Percentiles rank a stretch among this genome's conserved stretches.
Evolutionary conservation across 2,329 filamentous ascomycete genomes (phyloP).

Genomic region (Diaporthe eres): DNA sequence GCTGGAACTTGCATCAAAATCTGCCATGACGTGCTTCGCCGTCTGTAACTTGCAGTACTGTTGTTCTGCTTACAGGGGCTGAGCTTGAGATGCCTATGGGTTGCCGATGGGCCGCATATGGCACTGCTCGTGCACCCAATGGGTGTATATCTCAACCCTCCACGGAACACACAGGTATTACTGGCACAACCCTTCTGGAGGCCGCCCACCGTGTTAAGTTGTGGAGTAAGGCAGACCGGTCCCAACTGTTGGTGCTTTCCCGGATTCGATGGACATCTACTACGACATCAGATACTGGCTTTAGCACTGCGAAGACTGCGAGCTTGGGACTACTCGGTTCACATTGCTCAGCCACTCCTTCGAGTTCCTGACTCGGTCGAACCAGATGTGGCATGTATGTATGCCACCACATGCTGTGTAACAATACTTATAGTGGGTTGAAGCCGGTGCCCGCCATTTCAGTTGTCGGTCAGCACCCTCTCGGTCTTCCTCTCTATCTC

Average conservation of each 20-base stretch:
- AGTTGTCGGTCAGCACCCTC: no score
- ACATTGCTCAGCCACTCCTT: no score
- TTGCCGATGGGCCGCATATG: background rate
- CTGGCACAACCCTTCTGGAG: background rate
- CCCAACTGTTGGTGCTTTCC: background rate
- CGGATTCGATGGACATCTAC: no score
- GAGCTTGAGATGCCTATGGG: background rate
- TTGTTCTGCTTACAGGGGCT: background rate
- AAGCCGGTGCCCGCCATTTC: no score
- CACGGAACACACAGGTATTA: background rate
- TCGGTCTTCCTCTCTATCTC: no score
- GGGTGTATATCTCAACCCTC: background rate
- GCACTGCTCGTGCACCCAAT: background rate
- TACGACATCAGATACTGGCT: background rate
- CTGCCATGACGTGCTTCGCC: background rate
- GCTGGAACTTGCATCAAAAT: background rate
- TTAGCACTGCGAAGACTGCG: background rate
- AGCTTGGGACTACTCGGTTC: no score
- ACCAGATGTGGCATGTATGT: no score
- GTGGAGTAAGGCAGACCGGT: background rate
- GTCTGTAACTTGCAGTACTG: background rate
- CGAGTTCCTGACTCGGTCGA: no score
- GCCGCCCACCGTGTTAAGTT: background rate
- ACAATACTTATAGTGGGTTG: no score
- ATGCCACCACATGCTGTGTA: no score